These are phyloP conservation scores for Trichoderma sp. DNA, from an alignment of 2,329 filamentous ascomycete genomes.

Conservation along the genomic window DNA sequence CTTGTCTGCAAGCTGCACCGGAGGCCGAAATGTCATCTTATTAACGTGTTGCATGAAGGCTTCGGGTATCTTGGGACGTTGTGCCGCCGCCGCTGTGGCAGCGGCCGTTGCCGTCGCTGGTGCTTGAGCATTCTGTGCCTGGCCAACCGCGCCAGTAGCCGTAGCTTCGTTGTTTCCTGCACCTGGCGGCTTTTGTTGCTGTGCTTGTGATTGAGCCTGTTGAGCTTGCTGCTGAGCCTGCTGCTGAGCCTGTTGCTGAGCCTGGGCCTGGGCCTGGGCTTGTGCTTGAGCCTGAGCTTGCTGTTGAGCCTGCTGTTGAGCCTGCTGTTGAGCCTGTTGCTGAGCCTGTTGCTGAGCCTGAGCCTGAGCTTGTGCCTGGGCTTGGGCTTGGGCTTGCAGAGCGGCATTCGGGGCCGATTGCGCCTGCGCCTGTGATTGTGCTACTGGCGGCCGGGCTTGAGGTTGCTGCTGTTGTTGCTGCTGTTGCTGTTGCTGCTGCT, in stretches of 20 bases:
- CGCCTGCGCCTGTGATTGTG: not conserved
- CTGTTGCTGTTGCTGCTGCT: slow-evolving; percentile 32
- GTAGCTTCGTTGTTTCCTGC: not conserved
- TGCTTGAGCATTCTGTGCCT: slow-evolving; percentile 28
- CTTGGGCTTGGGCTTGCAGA: slow-evolving; percentile 9
- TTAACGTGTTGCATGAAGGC: slow-evolving; percentile 50
- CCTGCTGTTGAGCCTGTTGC: slow-evolving; percentile 30
- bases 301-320: slow-evolving; percentile 25
- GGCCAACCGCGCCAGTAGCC: slow-evolving; percentile 22
- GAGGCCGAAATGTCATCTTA: slow-evolving; percentile 50
- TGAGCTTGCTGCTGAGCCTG: slow-evolving; percentile 22
- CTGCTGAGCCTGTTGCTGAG: slow-evolving; percentile 4
- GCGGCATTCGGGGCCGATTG: not conserved
- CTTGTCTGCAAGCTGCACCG: slow-evolving; percentile 45
- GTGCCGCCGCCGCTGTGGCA: slow-evolving; percentile 23
- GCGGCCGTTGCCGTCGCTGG: slow-evolving; percentile 23
- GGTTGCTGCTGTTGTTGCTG: slow-evolving; percentile 26
- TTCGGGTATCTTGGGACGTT: slow-evolving; percentile 42
- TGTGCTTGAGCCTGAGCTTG: slow-evolving; percentile 28
- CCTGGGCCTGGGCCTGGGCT: slow-evolving; percentile 27
- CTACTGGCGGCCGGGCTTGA: slow-evolving; percentile 25
- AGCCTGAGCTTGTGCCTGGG: slow-evolving; percentile 30
- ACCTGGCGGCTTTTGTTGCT: slow-evolving; percentile 22
- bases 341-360: slow-evolving; percentile 29
- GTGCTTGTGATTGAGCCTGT: slow-evolving; percentile 26